phyloP scores from a whole-genome alignment of 345 rosid species.

The Psidium guajava region DNA sequence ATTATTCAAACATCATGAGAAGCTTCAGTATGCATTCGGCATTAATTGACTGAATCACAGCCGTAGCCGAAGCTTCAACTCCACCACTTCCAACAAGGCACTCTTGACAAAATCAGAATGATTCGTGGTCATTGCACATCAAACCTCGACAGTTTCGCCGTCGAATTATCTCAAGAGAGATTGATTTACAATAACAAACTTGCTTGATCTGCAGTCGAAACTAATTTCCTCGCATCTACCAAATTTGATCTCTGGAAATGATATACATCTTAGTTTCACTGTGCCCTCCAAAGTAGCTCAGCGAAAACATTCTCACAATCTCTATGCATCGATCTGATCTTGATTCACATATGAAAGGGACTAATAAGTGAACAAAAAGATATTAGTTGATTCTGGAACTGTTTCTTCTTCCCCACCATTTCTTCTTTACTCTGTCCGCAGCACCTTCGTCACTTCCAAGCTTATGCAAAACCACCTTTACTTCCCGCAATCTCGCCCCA shows the following conservation, averaged over 20 bases:
- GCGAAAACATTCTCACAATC: background rate
- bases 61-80: background rate
- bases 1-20: background rate
- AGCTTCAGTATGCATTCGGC: background rate
- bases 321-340: background rate
- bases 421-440: constrained; percentile 60
- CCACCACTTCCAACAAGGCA: background rate
- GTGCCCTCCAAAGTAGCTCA: background rate
- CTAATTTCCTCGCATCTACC: background rate
- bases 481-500: constrained; percentile 67
- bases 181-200: background rate
- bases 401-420: constrained; percentile 98
- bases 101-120: background rate
- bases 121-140: background rate
- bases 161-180: background rate
- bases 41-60: background rate
- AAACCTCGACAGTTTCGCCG: background rate
- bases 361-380: background rate
- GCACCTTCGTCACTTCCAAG: constrained; percentile 79
- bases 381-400: constrained; percentile 50
- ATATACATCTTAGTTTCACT: background rate
- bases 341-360: background rate
- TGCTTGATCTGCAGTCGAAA: background rate
- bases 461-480: constrained; percentile 73
- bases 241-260: background rate